Evolutionary conservation across 345 rosid species (phyloP), one percentile per base, ranked within the genome.

Genomic region (Firmiana major): DNA sequence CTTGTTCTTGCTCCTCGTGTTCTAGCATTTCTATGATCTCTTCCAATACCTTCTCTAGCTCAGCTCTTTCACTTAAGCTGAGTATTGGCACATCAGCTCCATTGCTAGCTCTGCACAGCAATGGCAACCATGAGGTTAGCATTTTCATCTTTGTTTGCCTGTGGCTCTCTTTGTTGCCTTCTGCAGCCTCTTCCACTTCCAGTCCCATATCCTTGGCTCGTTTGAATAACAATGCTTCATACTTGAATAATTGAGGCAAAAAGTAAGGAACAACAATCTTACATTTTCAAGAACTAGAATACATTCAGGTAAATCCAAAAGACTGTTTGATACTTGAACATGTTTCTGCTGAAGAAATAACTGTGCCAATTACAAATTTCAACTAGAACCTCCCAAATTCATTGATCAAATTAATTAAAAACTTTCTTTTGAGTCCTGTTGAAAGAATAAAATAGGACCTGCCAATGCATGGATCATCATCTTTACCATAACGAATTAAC

Each of bases 41-140:
- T 79, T 89, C 97, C 80, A 94, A 69, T 51, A 85, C 81, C 73
- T 74, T 84, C 86, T 94, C 97, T 0, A 94, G 77, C 70, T 93
- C 90, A 0, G 76, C 79, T 80, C 85, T 82, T 81, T 94, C 97
- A 4, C 58, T 71, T 2, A 74, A 48, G 86, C 76, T 86, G 31
- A 94, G 86, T 19, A 87, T 88, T 0, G 97, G 95, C 49, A 78
- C 84, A 72, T 93, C 97, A 0, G 87, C 84, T 71, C 97, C 95
- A 57, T 81, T 90, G 86, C 91, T 89, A 6, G 86, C 90, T 48
- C 93, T 81, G 77, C 97, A 94, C 15, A 94, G 77, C 86, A 93
- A 74, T 1, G 98, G 98, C 73, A 93, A 68, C 98, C 98, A 94
- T 26, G 92, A 81, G 19, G 64, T 71, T 28, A 93, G 75, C 90